Base-by-base conservation (phyloP, 169 alveolate species). In the Babesia gibsoni region DNA sequence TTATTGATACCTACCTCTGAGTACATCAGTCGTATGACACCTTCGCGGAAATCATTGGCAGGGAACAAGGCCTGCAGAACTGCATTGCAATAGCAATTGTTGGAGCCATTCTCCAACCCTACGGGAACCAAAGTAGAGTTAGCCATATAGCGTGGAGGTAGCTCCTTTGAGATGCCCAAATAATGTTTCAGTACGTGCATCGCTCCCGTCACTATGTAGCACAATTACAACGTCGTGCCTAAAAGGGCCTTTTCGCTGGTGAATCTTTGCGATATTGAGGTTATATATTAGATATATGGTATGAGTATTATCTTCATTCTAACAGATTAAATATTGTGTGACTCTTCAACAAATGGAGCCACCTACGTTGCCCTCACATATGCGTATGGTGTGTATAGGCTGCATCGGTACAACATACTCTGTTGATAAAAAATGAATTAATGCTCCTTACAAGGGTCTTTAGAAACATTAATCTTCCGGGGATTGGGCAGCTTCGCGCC, bases 11-110 rank as follows among this genome's bases (percentile, higher is more conserved):
- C 10, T 53, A 77, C 86, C 56, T 53, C 67, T 14, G 61, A 0
- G 20, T 59, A 25, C 54, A 30, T 27, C 41, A 67, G 14, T 29
- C 30, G 8, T n/a, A 77, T 67, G 61, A 39, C 41, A 25, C 75
- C 12, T 14, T 54, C 52, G 36, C 86, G 54, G 45, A 77, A 65
- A 39, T 18, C 72, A 20, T 32, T 45, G 0, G 25, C 32, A 0
- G 82, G 48, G 52, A 36, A 77, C 5, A 77, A 54, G 32, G 82
- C 58, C 37, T 77, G 86, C 18, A 77, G n/a, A 7, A 77, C 81
- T 18, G 72, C 86, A 22, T 77, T 77, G 52, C 75, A 77, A 32
- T 77, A 77, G 61, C 86, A 67, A 59, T 77, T 77, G 73, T 77
- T 77, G 29, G 22, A 67, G 9, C 23, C 36, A 52, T 77, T 77